Base-by-base conservation (phyloP, 495 filamentous ascomycete genomes). In the Tuber brumale region DNA sequence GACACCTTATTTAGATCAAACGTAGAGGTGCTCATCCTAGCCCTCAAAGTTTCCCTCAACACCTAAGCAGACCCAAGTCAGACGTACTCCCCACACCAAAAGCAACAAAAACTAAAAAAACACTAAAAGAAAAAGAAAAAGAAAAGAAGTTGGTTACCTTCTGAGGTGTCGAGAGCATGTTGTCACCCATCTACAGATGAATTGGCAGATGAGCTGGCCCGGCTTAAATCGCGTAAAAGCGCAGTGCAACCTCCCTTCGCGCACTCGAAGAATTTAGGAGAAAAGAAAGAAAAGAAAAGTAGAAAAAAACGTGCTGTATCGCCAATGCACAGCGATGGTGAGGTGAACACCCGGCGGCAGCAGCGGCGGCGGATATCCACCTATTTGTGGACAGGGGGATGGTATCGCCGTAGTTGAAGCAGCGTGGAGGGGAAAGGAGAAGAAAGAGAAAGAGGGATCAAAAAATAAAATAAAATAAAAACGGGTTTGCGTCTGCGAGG, bases 101-200 rank as follows among this genome's bases (percentile, higher is more conserved):
- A 21, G 7, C 46, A 51, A 51, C 21, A 51, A 23, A 51, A 51
- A 23, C 46, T n/a, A 57, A 31, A 1, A 31, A 7, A 7, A 35
- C 41, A 42, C 41, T 19, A 46, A 19, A 46, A 44, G 16, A 16
- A 31, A 61, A 66, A 31, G 4, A 3, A 31, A 61, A 66, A 31
- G 12, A 3, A 31, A 61, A 31, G n/a, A 77, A 70, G 44, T 35
- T 39, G 70, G 70, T 43, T 61, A 82, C 80, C 76, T 82, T 82
- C 72, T 82, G 80, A 44, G 80, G 80, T 41, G 80, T 82, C 57
- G 70, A 72, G 27, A 72, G 70, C 70, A 72, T 72, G 44, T 72
- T 45, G 18, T 42, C 70, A 45, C 39, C 70, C 70, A 45, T 42
- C 70, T 72, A 42, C n/a, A 23, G 23, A n/a, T n/a, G 16, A 27